Conservation (phyloP, 306 rosid genomes). For the Rosa persica region DNA sequence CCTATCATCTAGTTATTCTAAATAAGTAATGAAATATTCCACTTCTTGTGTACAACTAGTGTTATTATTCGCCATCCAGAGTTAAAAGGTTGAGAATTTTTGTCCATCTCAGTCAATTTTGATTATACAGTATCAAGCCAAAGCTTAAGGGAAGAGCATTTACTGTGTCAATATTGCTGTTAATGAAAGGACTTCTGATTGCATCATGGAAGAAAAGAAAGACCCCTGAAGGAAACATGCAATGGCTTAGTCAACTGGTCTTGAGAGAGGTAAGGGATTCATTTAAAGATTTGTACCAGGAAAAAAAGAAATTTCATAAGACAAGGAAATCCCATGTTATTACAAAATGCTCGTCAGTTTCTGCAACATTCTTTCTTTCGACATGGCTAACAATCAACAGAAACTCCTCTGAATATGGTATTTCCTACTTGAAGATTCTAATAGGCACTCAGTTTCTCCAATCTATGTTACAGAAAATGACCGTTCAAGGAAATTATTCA, state of each 20-base stretch:
- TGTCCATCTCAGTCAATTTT: too few relatives aligned
- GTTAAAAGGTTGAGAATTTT: too few relatives aligned
- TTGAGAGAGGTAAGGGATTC: background rate
- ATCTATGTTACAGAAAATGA: background rate
- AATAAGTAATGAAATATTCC: background rate
- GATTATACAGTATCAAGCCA: too few relatives aligned
- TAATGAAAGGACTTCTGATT: background rate
- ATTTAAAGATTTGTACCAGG: background rate
- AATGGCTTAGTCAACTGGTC: background rate
- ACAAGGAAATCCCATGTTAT: background rate
- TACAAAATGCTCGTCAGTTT: background rate
- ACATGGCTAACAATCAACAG: background rate
- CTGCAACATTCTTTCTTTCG: background rate
- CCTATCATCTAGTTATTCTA: background rate
- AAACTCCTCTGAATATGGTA: background rate
- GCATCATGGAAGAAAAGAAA: background rate
- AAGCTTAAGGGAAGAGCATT: too few relatives aligned
- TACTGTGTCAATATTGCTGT: background rate
- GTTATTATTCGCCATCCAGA: background rate
- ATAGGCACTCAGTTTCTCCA: slow-evolving; percentile 1
- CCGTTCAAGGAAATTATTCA: slow-evolving; percentile 57
- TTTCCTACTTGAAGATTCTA: background rate
- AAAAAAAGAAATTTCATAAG: background rate
- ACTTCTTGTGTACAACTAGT: background rate
- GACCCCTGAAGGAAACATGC: background rate